phyloP scores from a whole-genome alignment of 208 protist genomes.

The Strigomonas culicis region DNA sequence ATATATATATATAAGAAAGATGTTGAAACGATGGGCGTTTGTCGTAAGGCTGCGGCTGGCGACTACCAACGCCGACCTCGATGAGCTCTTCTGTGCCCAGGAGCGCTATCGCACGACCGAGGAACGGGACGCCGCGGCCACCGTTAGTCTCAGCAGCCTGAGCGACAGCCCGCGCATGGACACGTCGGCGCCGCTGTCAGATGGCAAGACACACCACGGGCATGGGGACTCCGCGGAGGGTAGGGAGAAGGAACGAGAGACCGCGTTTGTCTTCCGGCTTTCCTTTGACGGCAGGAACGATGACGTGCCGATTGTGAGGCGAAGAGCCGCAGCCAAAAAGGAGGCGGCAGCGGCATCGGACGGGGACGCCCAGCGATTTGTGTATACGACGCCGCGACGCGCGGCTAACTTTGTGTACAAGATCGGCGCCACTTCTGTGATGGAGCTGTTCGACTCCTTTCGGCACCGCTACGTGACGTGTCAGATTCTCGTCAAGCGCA shows the following conservation, averaged over 20 bases:
- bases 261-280: background rate
- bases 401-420: constrained; percentile 3
- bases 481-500: constrained; percentile 2
- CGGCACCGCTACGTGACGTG: constrained; percentile 9
- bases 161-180: background rate
- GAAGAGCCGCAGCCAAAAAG: background rate
- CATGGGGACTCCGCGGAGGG: background rate
- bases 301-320: background rate
- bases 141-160: background rate
- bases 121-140: background rate
- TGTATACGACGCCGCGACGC: background rate
- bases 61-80: background rate
- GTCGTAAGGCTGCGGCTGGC: background rate
- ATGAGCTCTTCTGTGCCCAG: background rate
- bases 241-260: background rate
- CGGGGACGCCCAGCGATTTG: background rate
- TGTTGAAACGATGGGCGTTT: constrained; percentile 6
- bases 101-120: background rate
- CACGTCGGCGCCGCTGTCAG: too few relatives aligned
- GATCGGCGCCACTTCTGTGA: background rate
- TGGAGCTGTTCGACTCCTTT: constrained; percentile 1
- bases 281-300: constrained; percentile 7
- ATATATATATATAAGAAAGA: background rate
- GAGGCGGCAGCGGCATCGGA: too few relatives aligned
- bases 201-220: background rate